phyloP scores from a whole-genome alignment of 305 asterid genomes.

The Fraxinus albicans region DNA sequence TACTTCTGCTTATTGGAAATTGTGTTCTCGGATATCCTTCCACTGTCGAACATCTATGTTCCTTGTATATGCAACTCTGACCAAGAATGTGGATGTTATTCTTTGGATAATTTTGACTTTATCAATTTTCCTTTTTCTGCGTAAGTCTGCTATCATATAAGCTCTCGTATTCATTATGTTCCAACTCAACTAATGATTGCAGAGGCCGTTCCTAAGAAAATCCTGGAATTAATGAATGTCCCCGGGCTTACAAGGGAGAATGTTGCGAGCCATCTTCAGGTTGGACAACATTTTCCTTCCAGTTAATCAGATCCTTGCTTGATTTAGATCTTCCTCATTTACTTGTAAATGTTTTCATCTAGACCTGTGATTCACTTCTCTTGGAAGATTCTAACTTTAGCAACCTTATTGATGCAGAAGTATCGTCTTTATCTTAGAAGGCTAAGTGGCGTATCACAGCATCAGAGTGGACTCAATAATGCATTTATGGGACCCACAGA shows the following conservation, averaged over 20 bases:
- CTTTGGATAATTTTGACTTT: background rate
- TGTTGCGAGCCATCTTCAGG: slow-evolving; percentile 97
- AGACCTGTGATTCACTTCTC: background rate
- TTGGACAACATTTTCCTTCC: slow-evolving; percentile 20
- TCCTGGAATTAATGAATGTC: slow-evolving; percentile 85
- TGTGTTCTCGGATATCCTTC: background rate
- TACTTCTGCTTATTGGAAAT: background rate
- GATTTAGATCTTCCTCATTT: background rate
- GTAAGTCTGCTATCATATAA: background rate
- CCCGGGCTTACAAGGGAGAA: slow-evolving; percentile 89
- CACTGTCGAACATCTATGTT: background rate
- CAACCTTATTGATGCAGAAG: slow-evolving; percentile 47
- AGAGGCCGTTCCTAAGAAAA: slow-evolving; percentile 92
- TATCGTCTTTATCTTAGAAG: slow-evolving; percentile 84
- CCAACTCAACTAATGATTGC: slow-evolving; percentile 23
- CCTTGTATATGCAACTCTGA: background rate
- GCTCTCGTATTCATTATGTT: background rate
- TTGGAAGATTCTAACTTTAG: background rate
- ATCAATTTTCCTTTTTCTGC: background rate
- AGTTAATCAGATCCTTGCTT: background rate
- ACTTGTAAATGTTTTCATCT: background rate
- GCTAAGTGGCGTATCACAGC: slow-evolving; percentile 66
- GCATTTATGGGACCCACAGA: slow-evolving; percentile 62
- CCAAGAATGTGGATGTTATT: background rate
- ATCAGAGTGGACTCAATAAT: slow-evolving; percentile 58